phyloP scores from a whole-genome alignment of 495 filamentous ascomycete species.

The Trypethelium eluteriae region DNA sequence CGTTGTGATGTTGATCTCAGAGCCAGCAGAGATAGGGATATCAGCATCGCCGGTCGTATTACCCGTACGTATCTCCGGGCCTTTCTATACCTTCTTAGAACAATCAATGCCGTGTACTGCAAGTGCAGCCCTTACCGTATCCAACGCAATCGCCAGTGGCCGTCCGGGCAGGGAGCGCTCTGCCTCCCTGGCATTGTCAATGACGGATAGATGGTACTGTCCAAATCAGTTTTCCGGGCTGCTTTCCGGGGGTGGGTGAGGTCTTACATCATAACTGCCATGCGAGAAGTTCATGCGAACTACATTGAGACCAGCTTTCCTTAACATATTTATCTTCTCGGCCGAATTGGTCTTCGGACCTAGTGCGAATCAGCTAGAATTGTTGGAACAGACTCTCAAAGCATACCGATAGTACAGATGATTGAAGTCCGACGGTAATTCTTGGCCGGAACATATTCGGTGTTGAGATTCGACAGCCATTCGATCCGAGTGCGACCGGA shows the following conservation, averaged over 20 bases:
- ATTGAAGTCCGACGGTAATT: constrained; percentile 95
- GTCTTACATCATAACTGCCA: constrained; percentile 74
- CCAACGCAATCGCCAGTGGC: constrained; percentile 90
- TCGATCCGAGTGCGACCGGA: constrained; percentile 75
- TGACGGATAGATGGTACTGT: constrained; percentile 87
- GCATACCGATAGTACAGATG: constrained; percentile 91
- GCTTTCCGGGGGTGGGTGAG: constrained; percentile 21
- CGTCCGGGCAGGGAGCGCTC: constrained; percentile 67
- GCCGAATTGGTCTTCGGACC: constrained; percentile 97
- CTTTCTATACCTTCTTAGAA: constrained; percentile 52
- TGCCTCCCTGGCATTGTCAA: constrained; percentile 84
- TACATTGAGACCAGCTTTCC: constrained; percentile 84
- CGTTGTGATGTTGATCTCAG: constrained; percentile 87
- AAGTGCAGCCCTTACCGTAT: constrained; percentile 54
- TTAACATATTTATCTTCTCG: constrained; percentile 89
- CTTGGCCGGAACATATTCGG: constrained; percentile 68
- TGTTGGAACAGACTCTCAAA: background rate
- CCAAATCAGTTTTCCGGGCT: background rate
- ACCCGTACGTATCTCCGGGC: constrained; percentile 95
- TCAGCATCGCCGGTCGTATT: constrained; percentile 81
- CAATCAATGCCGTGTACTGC: background rate
- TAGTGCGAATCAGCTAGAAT: constrained; percentile 24
- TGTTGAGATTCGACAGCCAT: constrained; percentile 80
- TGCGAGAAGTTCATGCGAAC: constrained; percentile 99
- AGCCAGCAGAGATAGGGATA: constrained; percentile 74